Conservation (phyloP, 2,329 filamentous ascomycete species). For the Neonectria ditissima region DNA sequence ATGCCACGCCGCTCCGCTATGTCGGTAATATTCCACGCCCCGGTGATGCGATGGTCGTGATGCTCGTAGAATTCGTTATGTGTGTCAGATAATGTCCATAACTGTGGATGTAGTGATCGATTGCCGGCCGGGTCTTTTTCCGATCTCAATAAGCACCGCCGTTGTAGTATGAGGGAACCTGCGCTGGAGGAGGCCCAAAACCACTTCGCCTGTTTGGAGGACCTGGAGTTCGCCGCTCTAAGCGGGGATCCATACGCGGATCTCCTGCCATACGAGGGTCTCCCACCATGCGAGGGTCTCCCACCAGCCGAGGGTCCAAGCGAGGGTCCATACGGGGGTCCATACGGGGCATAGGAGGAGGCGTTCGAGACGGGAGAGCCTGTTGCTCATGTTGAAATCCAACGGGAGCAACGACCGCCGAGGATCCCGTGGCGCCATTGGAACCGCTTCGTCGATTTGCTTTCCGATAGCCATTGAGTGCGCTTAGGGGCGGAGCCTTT, state of each 20-base stretch:
- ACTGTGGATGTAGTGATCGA: constrained; percentile 26
- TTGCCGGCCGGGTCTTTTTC: constrained; percentile 20
- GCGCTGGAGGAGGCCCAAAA: constrained; percentile 40
- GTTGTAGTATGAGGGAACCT: constrained; percentile 36
- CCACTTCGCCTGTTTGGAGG: constrained; percentile 42
- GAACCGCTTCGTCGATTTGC: constrained; percentile 54
- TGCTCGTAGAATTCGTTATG: constrained; percentile 45
- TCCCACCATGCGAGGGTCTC: not conserved
- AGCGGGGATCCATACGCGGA: constrained; percentile 35
- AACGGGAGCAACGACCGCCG: constrained; percentile 42
- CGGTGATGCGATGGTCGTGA: constrained; percentile 45
- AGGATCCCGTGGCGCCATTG: constrained; percentile 50
- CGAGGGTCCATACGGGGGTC: constrained; percentile 12
- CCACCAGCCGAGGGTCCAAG: constrained; percentile 32
- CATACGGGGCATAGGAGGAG: constrained; percentile 42
- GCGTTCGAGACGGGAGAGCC: constrained; percentile 42
- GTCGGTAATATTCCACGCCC: constrained; percentile 43
- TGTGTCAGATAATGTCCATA: constrained; percentile 31
- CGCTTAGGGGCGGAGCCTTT: constrained; percentile 70
- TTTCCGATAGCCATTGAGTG: constrained; percentile 62
- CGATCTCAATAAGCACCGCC: constrained; percentile 31
- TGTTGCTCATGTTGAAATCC: constrained; percentile 40
- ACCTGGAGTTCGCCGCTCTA: constrained; percentile 43
- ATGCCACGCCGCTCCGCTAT: constrained; percentile 40
- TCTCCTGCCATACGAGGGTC: not conserved